Evolutionary conservation across 805 yeast species (phyloP).

Genomic region (Saccharomycopsis schoenii): DNA sequence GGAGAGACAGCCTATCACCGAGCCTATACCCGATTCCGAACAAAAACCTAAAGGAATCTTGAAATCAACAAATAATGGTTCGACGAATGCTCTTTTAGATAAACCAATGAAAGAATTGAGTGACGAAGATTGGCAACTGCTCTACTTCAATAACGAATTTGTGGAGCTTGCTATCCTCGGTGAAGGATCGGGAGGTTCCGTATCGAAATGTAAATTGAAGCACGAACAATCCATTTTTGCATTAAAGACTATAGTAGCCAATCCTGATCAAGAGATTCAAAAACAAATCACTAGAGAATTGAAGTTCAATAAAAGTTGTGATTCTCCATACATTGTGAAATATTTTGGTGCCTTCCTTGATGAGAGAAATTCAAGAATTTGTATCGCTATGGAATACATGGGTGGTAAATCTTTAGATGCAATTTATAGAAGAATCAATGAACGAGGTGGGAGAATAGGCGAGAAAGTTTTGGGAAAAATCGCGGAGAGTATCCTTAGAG

Average conservation of each 20-base stretch:
- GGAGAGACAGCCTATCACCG: background rate
- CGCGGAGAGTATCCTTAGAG: conserved; percentile 76
- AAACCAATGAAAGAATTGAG: conserved; percentile 47
- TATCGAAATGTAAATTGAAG: conserved; percentile 61
- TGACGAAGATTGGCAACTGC: conserved; percentile 64
- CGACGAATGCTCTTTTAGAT: conserved; percentile 8
- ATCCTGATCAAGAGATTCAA: conserved; percentile 68
- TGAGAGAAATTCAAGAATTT: conserved; percentile 68
- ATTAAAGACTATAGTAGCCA: conserved; percentile 45
- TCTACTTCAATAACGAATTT: conserved; percentile 45
- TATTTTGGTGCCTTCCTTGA: conserved; percentile 89
- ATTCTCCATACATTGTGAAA: conserved; percentile 75
- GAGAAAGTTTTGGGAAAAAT: conserved; percentile 88
- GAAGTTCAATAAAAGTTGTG: conserved; percentile 76
- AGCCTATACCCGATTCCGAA: conserved; percentile 4
- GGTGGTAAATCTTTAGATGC: conserved; percentile 89
- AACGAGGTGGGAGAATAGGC: conserved; percentile 76
- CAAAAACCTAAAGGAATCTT: conserved; percentile 4
- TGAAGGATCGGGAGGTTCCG: conserved; percentile 93
- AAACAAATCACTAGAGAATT: conserved; percentile 86
- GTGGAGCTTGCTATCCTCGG: conserved; percentile 66
- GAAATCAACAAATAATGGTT: conserved; percentile 1
- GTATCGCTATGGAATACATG: conserved; percentile 96
- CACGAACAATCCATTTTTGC: conserved; percentile 67
- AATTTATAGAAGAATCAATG: conserved; percentile 67